Base-by-base conservation (phyloP, 2,329 filamentous ascomycete species). In the Penicillium paneum region DNA sequence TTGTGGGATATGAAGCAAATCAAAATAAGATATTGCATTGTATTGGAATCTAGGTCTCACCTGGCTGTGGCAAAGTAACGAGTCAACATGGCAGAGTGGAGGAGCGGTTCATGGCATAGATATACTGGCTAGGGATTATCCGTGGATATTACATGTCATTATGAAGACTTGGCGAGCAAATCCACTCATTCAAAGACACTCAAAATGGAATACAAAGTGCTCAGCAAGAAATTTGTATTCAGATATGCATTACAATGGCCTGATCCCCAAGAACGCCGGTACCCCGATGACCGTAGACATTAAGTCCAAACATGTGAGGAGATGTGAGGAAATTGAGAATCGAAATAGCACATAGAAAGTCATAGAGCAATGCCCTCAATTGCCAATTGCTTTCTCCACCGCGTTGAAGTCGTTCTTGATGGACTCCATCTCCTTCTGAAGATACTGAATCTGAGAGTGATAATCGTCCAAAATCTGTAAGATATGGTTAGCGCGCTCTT, bases 341-440 rank as follows among this genome's bases (percentile, higher is more conserved):
- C 40, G 19, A 35, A 48, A 58, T 57, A 29, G 43, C 53, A 53
- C 21, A 51, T 47, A 47, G 38, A 52, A 43, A 36, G 31, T 21
- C 26, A 41, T n/a, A 43, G 36, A 41, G 45, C 26, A 52, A 40
- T 31, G 26, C 11, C 34, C 47, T 48, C 54, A 68, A 52, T 65
- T 59, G 35, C 64, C 64, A 35, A 64, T 64, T 21, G 68, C 59
- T 54, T 71, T 71, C 58, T 84, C 77, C 71, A 82, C 82, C 57
- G 81, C 80, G 29, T 79, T 77, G 55, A 82, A 84, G 57, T 87
- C 84, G 62, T 81, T 80, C 67, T 79, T 79, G 51, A 85, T 78
- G 26, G 81, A 76, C 41, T 77, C 78, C 54, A 87, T 67, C 73
- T 86, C 83, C 67, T 84, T 84, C 60, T 81, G 79, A 56, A 87